Base-by-base conservation (phyloP, 2,329 filamentous ascomycete species). In the Tolypocladium album region DNA sequence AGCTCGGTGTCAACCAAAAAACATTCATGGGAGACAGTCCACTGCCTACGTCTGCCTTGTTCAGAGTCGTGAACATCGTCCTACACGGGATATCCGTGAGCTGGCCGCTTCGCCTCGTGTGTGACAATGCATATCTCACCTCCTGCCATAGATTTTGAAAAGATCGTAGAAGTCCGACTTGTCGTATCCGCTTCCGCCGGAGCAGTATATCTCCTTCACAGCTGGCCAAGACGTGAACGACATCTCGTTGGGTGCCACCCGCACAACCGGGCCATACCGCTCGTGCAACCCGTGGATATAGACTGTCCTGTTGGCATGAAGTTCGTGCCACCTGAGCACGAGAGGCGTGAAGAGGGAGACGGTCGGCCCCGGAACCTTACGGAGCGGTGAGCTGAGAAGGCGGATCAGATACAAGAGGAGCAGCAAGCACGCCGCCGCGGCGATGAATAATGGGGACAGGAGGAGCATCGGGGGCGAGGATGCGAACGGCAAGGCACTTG, bases 161-260 rank as follows among this genome's bases (percentile, higher is more conserved):
- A 87, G 69, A 62, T 84, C 73, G 66, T 88, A 88, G 64, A 87
- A 87, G 60, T 83, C 80, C 0, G 83, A 85, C 73, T 87, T 87
- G 67, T 87, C 82, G 67, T 83, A 87, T 31, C 84, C 84, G 66
- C 82, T 86, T 4, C 84, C 84, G 0, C 80, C 79, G 0, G 81
- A 81, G 64, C 79, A 78, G 69, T 88, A 88, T 55, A 87, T 87
- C 71, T 86, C 82, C 67, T 83, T 86, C 58, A 86, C 71, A 0
- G 81, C 84, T 11, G 77, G 74, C 11, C 75, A 70, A 2, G 82
- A 84, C 0, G 81, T 78, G 62, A 87, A 86, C 0, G 82, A 81
- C 4, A 84, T 79, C 70, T 88, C 84, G 61, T 79, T 78, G 0
- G 84, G 84, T 0, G 77, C 78, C 38, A 87, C 67, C 5, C 84